These are phyloP conservation scores for Trichomonas vaginalis DNA, from an alignment of 208 protist species.

Conservation along the genomic window DNA sequence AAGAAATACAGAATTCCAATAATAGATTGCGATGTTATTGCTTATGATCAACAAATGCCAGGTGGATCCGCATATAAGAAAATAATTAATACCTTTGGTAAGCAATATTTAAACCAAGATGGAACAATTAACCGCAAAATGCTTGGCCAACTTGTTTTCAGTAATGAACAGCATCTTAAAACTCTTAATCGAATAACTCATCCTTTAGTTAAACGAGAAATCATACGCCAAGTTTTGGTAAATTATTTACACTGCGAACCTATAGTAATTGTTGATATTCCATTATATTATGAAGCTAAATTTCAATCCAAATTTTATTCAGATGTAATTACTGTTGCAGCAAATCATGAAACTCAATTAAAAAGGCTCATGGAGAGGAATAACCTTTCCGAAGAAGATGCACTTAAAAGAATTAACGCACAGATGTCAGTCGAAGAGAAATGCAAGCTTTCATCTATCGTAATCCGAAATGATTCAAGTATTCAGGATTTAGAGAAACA, in stretches of 20 bases:
- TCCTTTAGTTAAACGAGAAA: not conserved
- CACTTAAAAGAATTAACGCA: not conserved
- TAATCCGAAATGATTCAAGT: not conserved
- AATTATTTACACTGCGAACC: not conserved
- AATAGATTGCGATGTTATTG: not conserved
- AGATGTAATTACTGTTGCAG: not conserved
- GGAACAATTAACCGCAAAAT: not conserved
- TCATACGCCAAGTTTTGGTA: not conserved
- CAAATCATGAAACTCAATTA: not conserved
- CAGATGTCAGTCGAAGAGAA: not conserved
- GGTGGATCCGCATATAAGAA: not conserved
- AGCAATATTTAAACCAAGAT: not conserved
- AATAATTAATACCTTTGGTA: not conserved
- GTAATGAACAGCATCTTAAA: not conserved
- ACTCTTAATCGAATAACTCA: not conserved
- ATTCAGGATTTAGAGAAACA: not conserved
- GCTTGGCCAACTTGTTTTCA: not conserved
- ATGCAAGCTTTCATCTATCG: not conserved
- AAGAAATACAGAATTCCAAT: not conserved
- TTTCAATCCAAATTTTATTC: not conserved
- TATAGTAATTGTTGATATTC: not conserved
- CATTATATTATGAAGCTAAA: not conserved
- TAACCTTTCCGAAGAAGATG: not conserved
- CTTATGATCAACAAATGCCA: not conserved
- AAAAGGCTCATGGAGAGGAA: not conserved